These are phyloP conservation scores for Pistacia vera DNA, from an alignment of 345 rosid species.

Conservation along the genomic window DNA sequence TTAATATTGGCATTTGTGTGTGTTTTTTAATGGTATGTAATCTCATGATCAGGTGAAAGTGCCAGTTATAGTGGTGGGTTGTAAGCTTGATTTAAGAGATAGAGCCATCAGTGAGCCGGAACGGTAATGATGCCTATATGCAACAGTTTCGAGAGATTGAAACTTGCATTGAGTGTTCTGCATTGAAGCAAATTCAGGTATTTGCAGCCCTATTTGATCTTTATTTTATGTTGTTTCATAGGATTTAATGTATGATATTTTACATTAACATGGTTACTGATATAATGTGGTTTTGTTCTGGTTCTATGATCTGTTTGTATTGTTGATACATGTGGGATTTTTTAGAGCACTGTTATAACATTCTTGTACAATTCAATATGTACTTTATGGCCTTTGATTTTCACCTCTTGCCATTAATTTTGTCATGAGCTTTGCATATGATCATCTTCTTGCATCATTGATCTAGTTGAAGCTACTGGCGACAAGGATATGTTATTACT, in stretches of 20 bases:
- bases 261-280: not conserved
- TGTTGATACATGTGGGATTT: not conserved
- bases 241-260: not conserved
- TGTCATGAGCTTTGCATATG: not conserved
- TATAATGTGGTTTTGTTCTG: not conserved
- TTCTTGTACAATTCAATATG: not conserved
- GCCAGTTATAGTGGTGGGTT: conserved; percentile 86
- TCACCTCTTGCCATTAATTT: too few relatives aligned
- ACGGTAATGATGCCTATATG: conserved; percentile 82
- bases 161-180: conserved; percentile 79
- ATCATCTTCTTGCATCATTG: not conserved
- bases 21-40: conserved; percentile 9
- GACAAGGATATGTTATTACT: not conserved
- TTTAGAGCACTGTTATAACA: not conserved
- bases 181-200: conserved; percentile 70
- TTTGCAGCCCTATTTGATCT: conserved; percentile 15
- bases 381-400: not conserved
- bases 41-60: conserved; percentile 69
- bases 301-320: not conserved
- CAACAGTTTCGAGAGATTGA: conserved; percentile 84
- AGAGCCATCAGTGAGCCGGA: conserved; percentile 60
- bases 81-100: conserved; percentile 71
- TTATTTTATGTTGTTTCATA: not conserved
- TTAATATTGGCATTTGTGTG: not conserved
- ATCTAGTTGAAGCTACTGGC: conserved; percentile 1